Evolutionary conservation across 495 filamentous ascomycete species (phyloP).

Genomic region (Penicillium canariense): DNA sequence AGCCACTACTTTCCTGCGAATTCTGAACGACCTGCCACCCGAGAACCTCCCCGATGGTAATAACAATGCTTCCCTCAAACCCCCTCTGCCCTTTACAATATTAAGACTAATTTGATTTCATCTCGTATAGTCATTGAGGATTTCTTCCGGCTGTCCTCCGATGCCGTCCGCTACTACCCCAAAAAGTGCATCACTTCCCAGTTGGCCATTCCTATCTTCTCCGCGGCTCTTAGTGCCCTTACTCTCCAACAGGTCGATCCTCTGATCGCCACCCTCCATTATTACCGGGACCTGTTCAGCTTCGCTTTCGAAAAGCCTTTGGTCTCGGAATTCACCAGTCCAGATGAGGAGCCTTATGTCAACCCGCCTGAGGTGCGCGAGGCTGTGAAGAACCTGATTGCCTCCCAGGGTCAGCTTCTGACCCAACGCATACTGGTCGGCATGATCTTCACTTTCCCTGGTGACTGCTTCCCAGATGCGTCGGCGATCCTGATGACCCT

Average conservation of each 20-base stretch:
- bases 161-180: constrained; percentile 90
- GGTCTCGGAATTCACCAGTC: constrained; percentile 60
- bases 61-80: constrained; percentile 1
- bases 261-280: constrained; percentile 86
- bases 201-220: constrained; percentile 78
- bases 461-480: constrained; percentile 91
- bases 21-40: constrained; percentile 81
- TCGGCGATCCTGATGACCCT: constrained; percentile 85
- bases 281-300: constrained; percentile 86
- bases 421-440: constrained; percentile 85
- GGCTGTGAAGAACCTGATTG: constrained; percentile 69
- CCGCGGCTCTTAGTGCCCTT: constrained; percentile 80
- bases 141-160: constrained; percentile 89
- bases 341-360: constrained; percentile 42
- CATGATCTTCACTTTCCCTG: constrained; percentile 98
- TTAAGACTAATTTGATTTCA: too few species aligned
- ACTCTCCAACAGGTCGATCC: constrained; percentile 87
- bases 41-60: constrained; percentile 82
- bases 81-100: neutral
- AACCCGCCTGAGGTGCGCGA: constrained; percentile 63
- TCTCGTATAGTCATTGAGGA: constrained; percentile 79
- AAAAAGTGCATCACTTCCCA: constrained; percentile 72
- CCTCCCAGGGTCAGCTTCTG: constrained; percentile 70
- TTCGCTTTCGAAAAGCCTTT: constrained; percentile 79
- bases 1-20: constrained; percentile 78